Evolutionary conservation across 768 basidiomycete species (phyloP).

Genomic region (Boletus tomentosulus): DNA sequence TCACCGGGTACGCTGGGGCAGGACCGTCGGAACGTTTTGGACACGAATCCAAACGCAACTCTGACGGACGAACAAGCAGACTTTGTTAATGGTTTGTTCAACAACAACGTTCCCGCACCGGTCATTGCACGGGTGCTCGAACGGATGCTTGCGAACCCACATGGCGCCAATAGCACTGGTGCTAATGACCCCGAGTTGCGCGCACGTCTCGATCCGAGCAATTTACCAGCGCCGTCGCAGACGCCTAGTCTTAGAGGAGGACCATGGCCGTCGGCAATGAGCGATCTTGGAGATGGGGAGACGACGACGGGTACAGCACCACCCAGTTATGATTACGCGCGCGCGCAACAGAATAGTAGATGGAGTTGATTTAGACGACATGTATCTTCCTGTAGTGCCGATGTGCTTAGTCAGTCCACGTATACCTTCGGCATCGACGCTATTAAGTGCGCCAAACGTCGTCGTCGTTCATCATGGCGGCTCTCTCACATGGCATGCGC

Average conservation of each 20-base stretch:
- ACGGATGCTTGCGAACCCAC: conserved; percentile 21
- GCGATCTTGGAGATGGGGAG: not conserved
- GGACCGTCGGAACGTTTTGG: not conserved
- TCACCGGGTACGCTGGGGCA: not conserved
- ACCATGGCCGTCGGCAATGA: not conserved
- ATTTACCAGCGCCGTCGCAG: not conserved
- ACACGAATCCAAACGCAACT: too few relatives aligned
- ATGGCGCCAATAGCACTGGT: not conserved
- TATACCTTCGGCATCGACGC: conserved; percentile 10
- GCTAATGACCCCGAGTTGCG: not conserved
- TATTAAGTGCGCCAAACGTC: not conserved
- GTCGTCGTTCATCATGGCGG: conserved; percentile 14
- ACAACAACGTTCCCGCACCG: conserved; percentile 23
- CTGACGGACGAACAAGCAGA: conserved; percentile 20
- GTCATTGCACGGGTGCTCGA: conserved; percentile 25
- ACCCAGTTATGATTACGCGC: not conserved
- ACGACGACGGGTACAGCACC: too few relatives aligned
- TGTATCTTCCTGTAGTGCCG: not conserved
- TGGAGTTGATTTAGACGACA: too few relatives aligned
- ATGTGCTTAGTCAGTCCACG: conserved; percentile 22
- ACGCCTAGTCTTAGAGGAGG: not conserved
- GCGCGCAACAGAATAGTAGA: too few relatives aligned
- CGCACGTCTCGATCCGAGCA: too few relatives aligned
- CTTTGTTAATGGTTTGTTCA: conserved; percentile 24
- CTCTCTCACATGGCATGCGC: conserved; percentile 24